A percentile compares a stretch with the other conserved stretches of the same genome.
Conservation (phyloP, 306 rosid species). For the Quercus alba region DNA sequence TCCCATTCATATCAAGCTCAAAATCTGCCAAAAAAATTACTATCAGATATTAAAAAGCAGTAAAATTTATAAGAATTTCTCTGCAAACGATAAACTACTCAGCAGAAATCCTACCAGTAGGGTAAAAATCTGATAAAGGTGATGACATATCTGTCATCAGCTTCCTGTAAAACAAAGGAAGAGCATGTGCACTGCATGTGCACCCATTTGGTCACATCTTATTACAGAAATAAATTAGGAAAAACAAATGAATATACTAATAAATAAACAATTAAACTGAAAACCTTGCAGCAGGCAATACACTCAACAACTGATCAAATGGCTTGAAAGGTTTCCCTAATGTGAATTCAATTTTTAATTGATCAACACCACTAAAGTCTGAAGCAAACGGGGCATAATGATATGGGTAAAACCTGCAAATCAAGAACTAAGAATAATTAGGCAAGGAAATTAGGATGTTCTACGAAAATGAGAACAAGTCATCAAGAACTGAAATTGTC, state of each 20-base stretch:
- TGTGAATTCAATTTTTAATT: conserved; percentile 8
- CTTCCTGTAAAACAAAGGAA: conserved; percentile 23
- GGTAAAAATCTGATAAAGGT: conserved; percentile 22
- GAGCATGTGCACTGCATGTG: conserved; percentile 30
- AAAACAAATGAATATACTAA: background rate
- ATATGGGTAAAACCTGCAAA: conserved; percentile 33
- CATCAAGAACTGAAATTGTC: background rate
- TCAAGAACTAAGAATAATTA: background rate
- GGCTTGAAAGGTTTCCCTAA: conserved; percentile 31
- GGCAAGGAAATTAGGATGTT: background rate
- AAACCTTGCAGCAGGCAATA: conserved; percentile 34
- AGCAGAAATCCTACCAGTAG: conserved; percentile 8
- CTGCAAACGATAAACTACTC: background rate
- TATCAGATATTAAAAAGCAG: background rate
- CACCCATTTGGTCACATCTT: background rate
- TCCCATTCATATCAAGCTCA: conserved; percentile 30
- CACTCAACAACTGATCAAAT: conserved; percentile 30
- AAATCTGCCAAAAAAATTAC: conserved; percentile 12
- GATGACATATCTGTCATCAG: conserved; percentile 26
- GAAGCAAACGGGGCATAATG: conserved; percentile 33
- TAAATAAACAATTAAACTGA: background rate
- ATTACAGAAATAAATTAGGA: background rate
- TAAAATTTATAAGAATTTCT: background rate
- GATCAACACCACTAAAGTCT: conserved; percentile 7
- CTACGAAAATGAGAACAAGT: background rate